These are phyloP conservation scores for Nakataea oryzae DNA, from an alignment of 2,329 filamentous ascomycete species.

Conservation along the genomic window DNA sequence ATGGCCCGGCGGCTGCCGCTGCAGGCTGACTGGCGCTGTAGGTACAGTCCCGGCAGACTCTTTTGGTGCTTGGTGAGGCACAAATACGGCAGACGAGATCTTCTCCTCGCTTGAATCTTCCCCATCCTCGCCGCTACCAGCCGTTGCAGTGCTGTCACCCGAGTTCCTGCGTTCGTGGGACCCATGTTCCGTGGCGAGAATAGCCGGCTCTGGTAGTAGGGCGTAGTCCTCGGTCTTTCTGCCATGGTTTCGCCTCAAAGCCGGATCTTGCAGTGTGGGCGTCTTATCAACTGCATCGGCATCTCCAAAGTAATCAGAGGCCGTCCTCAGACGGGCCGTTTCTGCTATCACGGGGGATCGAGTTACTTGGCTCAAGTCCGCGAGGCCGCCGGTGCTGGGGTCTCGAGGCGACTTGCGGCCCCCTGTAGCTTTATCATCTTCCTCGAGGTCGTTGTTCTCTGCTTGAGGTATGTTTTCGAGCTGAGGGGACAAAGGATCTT, in stretches of 20 bases:
- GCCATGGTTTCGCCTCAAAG: not conserved
- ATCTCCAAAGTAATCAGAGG: constrained; percentile 3
- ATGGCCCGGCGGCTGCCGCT: not conserved
- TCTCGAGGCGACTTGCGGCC: constrained; percentile 4
- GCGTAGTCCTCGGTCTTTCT: not conserved
- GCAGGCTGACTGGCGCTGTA: not conserved
- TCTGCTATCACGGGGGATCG: not conserved
- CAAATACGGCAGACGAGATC: constrained; percentile 76
- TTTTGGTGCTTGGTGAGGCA: constrained; percentile 56
- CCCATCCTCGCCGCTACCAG: constrained; percentile 32
- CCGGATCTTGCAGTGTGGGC: not conserved
- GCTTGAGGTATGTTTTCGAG: not conserved
- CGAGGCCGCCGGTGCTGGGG: not conserved
- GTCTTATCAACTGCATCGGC: not conserved
- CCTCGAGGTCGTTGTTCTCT: not conserved
- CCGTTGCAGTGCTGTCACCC: constrained; percentile 25
- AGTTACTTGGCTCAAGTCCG: not conserved
- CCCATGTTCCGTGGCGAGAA: not conserved
- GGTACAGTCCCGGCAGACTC: not conserved
- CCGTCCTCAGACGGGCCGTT: not conserved
- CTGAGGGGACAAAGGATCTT: not conserved
- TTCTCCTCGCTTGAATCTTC: constrained; percentile 69
- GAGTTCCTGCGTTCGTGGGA: constrained; percentile 22
- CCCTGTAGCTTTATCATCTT: not conserved
- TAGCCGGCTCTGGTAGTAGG: constrained; percentile 5